Evolutionary conservation across 257 asterid genomes (phyloP), one percentile per base, ranked within the genome.

Genomic region (Voacanga thouarsii): DNA sequence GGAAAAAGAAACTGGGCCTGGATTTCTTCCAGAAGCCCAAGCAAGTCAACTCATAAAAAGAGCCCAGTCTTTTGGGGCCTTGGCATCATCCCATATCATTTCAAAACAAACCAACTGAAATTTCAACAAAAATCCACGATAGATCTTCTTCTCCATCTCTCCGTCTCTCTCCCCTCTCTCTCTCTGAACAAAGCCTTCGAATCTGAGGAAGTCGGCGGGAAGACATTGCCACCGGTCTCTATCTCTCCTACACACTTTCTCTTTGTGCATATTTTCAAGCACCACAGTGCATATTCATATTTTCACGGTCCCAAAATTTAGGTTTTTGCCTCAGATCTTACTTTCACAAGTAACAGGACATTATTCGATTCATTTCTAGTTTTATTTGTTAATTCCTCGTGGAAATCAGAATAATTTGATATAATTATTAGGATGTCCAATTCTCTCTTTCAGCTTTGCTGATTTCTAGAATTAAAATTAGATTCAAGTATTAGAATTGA

Each of bases 201-300:
- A 82, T 89, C 85, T 74, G 87, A 77, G 80, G 78, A 53, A 65
- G 86, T 84, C 88, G 84, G 86, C 89, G 83, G 87, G 85, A 89
- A 79, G 72, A 74, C 47, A 84, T 83, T 65, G 79, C 76, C 69
- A 81, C 84, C 79, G 85, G 92, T 83, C 80, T 49, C n/a, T 49
- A 50, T 79, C 75, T 57, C 45, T 57, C 76, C 43, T 9, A 2
- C 21, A 23, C 28, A 18, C 43, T 60, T 9, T 45, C 16, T 45
- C 30, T 28, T 28, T 6, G 21, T 30, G 21, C 1, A 41, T 69
- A 10, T 75, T 44, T 21, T 1, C n/a, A 30, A 33, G 14, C 2
- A 3, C 68, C n/a, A 1, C 45, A 12, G 7, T 72, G 16, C 28
- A 33, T 10, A 19, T 80, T 44, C 3, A 66, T 56, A 33, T 41